Conservation (phyloP, 2,329 filamentous ascomycete genomes). For the Cordyceps farinosa region DNA sequence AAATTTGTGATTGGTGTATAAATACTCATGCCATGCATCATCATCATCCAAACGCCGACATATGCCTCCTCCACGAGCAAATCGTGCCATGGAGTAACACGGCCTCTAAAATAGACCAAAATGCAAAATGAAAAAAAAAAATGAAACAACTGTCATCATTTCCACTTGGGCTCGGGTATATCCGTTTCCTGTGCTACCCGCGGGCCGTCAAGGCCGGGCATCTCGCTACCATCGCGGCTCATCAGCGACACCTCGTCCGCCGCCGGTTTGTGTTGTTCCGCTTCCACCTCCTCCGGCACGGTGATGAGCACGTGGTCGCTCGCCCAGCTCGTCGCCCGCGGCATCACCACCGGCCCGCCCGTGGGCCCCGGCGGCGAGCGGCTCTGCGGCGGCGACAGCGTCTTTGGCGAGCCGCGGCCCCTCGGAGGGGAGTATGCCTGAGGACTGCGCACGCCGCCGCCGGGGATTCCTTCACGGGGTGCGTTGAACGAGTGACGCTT, state of each 20-base stretch:
- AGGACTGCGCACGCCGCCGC: neutral
- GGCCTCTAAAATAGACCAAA: neutral
- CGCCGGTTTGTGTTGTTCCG: slow-evolving; percentile 18
- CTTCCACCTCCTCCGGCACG: slow-evolving; percentile 37
- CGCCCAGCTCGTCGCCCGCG: slow-evolving; percentile 33
- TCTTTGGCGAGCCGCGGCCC: neutral
- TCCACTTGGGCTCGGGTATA: slow-evolving; percentile 25
- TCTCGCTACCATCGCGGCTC: slow-evolving; percentile 23
- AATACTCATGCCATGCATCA: neutral
- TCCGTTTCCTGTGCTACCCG: slow-evolving; percentile 26
- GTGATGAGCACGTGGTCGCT: slow-evolving; percentile 37
- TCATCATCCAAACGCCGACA: slow-evolving; percentile 2
- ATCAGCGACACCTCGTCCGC: slow-evolving; percentile 31
- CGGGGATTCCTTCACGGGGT: slow-evolving; percentile 21
- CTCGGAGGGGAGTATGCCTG: neutral
- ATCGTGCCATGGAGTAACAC: neutral
- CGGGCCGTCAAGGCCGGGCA: slow-evolving; percentile 24
- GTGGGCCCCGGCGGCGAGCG: slow-evolving; percentile 22
- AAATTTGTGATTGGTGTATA: neutral
- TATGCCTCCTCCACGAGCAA: neutral
- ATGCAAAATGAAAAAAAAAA: neutral
- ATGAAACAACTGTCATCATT: slow-evolving; percentile 7
- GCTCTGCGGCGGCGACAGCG: slow-evolving; percentile 20
- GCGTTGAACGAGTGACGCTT: slow-evolving; percentile 28
- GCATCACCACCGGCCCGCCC: slow-evolving; percentile 27